phyloP scores from a whole-genome alignment of 192 early-diverging fungal species.

The Cetraspora pellucida region DNA sequence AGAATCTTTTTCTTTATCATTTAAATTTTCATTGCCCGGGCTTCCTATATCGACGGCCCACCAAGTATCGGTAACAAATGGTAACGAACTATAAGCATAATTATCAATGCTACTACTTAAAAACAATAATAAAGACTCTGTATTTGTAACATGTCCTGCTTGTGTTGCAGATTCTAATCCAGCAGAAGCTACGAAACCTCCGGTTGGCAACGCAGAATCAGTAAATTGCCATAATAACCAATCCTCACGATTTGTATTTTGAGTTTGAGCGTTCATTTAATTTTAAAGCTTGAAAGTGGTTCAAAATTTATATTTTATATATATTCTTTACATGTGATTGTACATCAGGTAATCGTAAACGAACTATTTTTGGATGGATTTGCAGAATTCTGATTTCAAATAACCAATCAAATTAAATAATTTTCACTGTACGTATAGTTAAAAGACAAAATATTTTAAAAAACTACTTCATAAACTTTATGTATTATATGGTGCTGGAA shows the following conservation, averaged over 20 bases:
- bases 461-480: too few relatives aligned
- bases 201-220: slow-evolving; percentile 92
- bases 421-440: too few relatives aligned
- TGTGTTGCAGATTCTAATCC: slow-evolving; percentile 88
- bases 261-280: background rate
- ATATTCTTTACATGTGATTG: too few relatives aligned
- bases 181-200: slow-evolving; percentile 92
- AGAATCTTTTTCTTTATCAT: background rate
- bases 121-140: slow-evolving; percentile 47
- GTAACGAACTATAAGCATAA: slow-evolving; percentile 69
- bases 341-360: too few relatives aligned
- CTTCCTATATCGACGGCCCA: slow-evolving; percentile 37
- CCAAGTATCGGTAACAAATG: slow-evolving; percentile 68
- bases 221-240: slow-evolving; percentile 86
- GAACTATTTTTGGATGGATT: too few relatives aligned
- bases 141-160: slow-evolving; percentile 57
- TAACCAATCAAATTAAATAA: too few relatives aligned
- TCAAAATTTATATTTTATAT: too few relatives aligned
- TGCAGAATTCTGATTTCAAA: too few relatives aligned
- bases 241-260: slow-evolving; percentile 22
- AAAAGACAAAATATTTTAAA: too few relatives aligned
- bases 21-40: slow-evolving; percentile 9
- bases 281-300: background rate
- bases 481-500: too few relatives aligned
- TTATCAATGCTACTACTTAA: slow-evolving; percentile 64